phyloP scores from a whole-genome alignment of 805 yeast genomes.

The Ogataea naganishii region DNA sequence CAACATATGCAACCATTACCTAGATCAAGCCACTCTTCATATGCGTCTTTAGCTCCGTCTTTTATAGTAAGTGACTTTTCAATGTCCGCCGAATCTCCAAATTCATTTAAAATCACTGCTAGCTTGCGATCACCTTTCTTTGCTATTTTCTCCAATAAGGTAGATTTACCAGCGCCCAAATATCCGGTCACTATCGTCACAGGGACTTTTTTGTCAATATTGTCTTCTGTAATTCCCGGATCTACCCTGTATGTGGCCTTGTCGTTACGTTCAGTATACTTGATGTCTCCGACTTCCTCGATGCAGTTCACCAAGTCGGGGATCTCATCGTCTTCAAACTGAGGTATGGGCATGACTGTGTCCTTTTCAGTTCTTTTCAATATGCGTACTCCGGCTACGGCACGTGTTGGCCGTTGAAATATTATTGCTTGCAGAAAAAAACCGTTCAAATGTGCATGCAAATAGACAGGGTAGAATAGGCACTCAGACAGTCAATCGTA shows the following conservation, averaged over 20 bases:
- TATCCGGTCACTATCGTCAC: constrained; percentile 92
- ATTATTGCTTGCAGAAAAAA: too few relatives aligned
- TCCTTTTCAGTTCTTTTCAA: too few relatives aligned
- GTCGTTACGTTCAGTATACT: neutral
- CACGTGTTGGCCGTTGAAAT: too few relatives aligned
- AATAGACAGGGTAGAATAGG: too few relatives aligned
- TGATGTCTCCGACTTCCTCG: constrained; percentile 11
- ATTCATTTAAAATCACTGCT: constrained; percentile 88
- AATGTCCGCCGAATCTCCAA: constrained; percentile 84
- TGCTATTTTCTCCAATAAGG: constrained; percentile 70
- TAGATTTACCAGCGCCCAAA: constrained; percentile 90
- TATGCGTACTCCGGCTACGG: too few relatives aligned
- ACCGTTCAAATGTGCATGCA: too few relatives aligned
- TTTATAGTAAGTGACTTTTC: constrained; percentile 77
- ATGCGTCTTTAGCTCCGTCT: constrained; percentile 38
- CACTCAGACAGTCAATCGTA: too few relatives aligned
- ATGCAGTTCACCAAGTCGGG: constrained; percentile 27
- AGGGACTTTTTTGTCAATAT: constrained; percentile 51
- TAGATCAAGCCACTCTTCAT: constrained; percentile 91
- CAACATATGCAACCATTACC: constrained; percentile 98
- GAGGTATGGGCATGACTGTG: too few relatives aligned
- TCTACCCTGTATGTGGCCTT: constrained; percentile 8
- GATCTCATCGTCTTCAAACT: constrained; percentile 23
- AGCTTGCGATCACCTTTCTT: constrained; percentile 59
- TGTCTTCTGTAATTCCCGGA: constrained; percentile 12